Base-by-base conservation (phyloP, 192 early-diverging fungal species). In the Spizellomyces punctatus region DNA sequence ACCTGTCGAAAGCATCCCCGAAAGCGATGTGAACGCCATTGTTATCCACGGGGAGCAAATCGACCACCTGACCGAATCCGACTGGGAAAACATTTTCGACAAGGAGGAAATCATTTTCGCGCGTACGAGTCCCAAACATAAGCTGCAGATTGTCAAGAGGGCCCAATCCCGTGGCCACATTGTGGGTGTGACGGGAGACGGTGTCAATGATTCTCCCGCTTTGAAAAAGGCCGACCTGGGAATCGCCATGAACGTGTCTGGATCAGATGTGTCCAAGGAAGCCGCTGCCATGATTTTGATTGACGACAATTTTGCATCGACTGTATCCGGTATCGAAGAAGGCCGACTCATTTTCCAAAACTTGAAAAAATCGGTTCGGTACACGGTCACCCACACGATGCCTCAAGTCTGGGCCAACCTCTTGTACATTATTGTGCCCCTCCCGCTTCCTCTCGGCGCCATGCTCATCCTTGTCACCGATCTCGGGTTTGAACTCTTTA, bases 231-330 rank as follows among this genome's bases (percentile, higher is more conserved):
- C 95, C 1, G 94, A 99, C 80, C 77, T 99, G 63, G 96, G 96
- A 64, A 98, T 99, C 78, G 90, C 96, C 21, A 99, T 99, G 96
- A 96, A 96, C 83, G 76, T 90, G 45, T 92, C 91, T 54, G 96
- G 95, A 49, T 94, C 92, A 4, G 96, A 99, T 78, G 95, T 98
- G 27, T 93, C 93, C 45, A 99, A 99, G 79, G 95, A 96, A 69
- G 83, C 84, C 36, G 96, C 96, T 21, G 85, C 94, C 58, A 99
- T 99, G 96, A 95, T 99, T 74, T 81, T 99, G 60, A 77, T 99
- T 47, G 95, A 99, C 78, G 95, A 99, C 79, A 98, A 99, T 87
- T 99, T 99, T 91, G 94, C 96, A 12, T 93, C 93, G 9, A 92
- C 92, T 52, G 91, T 99, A 52, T 77, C 83, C 36, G 96, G 95